Conservation (phyloP, 1,139 yeast species). For the Pneumocystis jirovecii region DNA sequence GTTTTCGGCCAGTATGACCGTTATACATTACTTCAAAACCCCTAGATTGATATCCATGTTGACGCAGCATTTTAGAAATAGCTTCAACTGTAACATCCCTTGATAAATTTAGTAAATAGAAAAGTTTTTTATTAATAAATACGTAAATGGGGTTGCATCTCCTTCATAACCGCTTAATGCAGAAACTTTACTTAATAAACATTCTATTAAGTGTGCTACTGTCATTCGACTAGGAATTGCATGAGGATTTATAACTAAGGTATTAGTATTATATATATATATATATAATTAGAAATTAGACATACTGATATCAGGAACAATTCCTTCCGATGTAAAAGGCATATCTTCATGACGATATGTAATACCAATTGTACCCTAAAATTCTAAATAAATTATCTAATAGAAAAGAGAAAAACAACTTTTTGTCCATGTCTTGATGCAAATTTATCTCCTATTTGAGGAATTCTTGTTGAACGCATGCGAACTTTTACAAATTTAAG, state of each 20-base stretch:
- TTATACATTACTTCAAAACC: constrained; percentile 98
- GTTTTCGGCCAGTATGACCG: constrained; percentile 95
- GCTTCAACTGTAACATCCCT: constrained; percentile 78
- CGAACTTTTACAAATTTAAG: constrained; percentile 92
- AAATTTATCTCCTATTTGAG: constrained; percentile 98
- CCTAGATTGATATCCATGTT: constrained; percentile 93
- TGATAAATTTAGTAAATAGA: neutral
- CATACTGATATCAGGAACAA: constrained; percentile 56
- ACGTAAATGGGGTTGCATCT: constrained; percentile 97
- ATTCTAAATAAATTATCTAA: neutral
- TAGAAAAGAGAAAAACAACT: neutral
- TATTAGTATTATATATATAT: neutral
- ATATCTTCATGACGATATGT: constrained; percentile 96
- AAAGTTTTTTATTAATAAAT: constrained; percentile 20
- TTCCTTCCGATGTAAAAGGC: constrained; percentile 95
- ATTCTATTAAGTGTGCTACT: constrained; percentile 96
- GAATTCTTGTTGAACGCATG: constrained; percentile 95
- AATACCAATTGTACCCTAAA: constrained; percentile 89
- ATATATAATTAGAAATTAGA: neutral
- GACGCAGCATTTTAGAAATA: constrained; percentile 75
- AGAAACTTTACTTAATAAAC: constrained; percentile 88
- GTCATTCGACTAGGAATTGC: constrained; percentile 99
- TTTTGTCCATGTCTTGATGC: constrained; percentile 99
- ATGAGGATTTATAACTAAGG: constrained; percentile 90
- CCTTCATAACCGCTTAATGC: constrained; percentile 93